Conservation (phyloP, 202 grass and related monocot species). For the Musa balbisiana region DNA sequence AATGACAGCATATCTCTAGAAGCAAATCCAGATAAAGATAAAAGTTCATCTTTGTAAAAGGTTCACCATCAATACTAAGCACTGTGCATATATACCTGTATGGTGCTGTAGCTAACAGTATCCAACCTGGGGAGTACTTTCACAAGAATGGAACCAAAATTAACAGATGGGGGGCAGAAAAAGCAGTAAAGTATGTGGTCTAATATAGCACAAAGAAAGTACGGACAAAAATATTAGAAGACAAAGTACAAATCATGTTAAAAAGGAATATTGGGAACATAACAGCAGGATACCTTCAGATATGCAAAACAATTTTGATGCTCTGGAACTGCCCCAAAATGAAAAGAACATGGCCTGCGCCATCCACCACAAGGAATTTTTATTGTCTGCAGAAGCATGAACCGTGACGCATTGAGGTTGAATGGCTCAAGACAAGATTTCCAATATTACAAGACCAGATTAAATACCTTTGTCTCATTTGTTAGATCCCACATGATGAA, state of each 20-base stretch:
- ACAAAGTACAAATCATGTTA: neutral
- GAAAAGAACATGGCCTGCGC: conserved; percentile 81
- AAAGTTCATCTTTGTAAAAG: neutral
- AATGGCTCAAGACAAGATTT: neutral
- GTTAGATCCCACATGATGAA: conserved; percentile 88
- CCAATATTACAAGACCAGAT: neutral
- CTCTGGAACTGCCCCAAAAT: conserved; percentile 55
- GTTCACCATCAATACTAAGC: neutral
- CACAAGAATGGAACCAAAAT: no score
- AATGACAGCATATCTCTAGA: neutral
- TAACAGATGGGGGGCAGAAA: no score
- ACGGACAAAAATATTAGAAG: neutral
- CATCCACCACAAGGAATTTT: conserved; percentile 91
- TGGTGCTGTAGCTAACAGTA: no score
- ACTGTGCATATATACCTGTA: no score
- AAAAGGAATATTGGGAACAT: neutral
- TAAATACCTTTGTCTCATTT: conserved; percentile 85
- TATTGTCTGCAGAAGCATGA: conserved; percentile 38
- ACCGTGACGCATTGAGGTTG: conserved; percentile 12
- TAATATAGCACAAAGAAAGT: neutral
- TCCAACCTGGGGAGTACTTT: no score
- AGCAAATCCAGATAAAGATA: neutral
- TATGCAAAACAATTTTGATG: conserved; percentile 88
- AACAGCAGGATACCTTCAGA: conserved; percentile 43
- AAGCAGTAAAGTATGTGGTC: no score